phyloP scores from a whole-genome alignment of 257 asterid species.

The Fraxinus excelsior region DNA sequence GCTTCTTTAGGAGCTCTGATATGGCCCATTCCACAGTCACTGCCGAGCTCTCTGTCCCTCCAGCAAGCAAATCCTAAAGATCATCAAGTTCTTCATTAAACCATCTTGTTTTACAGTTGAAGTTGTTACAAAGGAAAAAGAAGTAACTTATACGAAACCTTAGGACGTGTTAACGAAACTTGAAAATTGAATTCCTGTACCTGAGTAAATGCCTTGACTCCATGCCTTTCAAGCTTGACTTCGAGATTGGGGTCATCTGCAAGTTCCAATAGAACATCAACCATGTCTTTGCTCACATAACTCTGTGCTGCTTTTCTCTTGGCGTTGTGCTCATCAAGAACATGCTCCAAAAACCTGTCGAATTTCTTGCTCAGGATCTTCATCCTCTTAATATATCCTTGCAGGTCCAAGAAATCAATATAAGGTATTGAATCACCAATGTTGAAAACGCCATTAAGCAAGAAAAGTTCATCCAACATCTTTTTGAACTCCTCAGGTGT shows the following conservation, averaged over 20 bases:
- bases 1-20: slow-evolving; percentile 44
- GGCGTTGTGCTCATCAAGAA: slow-evolving; percentile 40
- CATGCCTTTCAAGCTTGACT: slow-evolving; percentile 49
- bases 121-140: too few species aligned
- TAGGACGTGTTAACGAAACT: too few species aligned
- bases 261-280: slow-evolving; percentile 46
- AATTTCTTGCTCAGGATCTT: slow-evolving; percentile 44
- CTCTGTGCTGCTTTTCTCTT: slow-evolving; percentile 8
- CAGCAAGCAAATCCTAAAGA: slow-evolving; percentile 43
- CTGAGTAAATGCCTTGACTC: slow-evolving; percentile 53
- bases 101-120: too few species aligned
- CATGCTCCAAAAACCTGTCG: slow-evolving; percentile 50
- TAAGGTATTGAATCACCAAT: slow-evolving; percentile 50
- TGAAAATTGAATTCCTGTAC: background rate
- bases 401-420: slow-evolving; percentile 47
- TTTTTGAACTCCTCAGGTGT: slow-evolving; percentile 24
- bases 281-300: slow-evolving; percentile 40
- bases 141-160: background rate
- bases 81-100: background rate
- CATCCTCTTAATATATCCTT: slow-evolving; percentile 51
- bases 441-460: slow-evolving; percentile 43
- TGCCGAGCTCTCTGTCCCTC: slow-evolving; percentile 55
- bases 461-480: slow-evolving; percentile 45
- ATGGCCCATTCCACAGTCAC: slow-evolving; percentile 56
- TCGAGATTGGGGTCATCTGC: slow-evolving; percentile 48